Base-by-base conservation (phyloP, 352 stramenopile species). In the Globisporangium abappressorium region DNA sequence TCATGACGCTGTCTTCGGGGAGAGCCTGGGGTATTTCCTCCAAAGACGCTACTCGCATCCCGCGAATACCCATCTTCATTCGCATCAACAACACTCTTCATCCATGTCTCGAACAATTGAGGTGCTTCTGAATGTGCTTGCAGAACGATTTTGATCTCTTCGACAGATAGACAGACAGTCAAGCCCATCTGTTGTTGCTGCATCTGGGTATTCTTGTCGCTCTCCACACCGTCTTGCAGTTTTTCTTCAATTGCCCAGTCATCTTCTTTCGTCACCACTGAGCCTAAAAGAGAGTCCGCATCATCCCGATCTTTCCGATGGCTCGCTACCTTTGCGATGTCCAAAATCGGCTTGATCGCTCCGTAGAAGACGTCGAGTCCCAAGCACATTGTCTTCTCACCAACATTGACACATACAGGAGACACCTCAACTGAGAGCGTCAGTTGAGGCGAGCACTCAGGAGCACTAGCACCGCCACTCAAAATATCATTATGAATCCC, bases 101-200 rank as follows among this genome's bases (percentile, higher is more conserved):
- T 79, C 80, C 77, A 87, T 24, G 69, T 69, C 59, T 89, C 80
- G 53, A 89, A 83, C 43, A 84, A 62, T 28, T 82, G 74, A 18
- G 76, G 70, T 1, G 70, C 68, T 41, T 85, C 79, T 0, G 77
- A 84, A 36, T 80, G 78, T 15, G 78, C 82, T 22, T 80, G 70
- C 30, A 87, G 57, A 20, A 73, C 75, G 43, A 89, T 58, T 59
- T 85, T 89, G 41, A 89, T 72, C 58, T 86, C 78, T 38, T 85
- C 73, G 33, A 87, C 58, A 2, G 77, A 36, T 22, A 81, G 73
- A 26, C 70, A 66, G 3, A 81, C 51, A 55, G 47, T 49, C 18
- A 72, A 14, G 9, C 67, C 62, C 12, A 69, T 9, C 18, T 30
- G 38, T 30, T 22, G 43, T 3, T 26, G 18, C 43, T 26, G 41